Evolutionary conservation across 345 rosid species (phyloP).

Genomic region (Populus nigra): DNA sequence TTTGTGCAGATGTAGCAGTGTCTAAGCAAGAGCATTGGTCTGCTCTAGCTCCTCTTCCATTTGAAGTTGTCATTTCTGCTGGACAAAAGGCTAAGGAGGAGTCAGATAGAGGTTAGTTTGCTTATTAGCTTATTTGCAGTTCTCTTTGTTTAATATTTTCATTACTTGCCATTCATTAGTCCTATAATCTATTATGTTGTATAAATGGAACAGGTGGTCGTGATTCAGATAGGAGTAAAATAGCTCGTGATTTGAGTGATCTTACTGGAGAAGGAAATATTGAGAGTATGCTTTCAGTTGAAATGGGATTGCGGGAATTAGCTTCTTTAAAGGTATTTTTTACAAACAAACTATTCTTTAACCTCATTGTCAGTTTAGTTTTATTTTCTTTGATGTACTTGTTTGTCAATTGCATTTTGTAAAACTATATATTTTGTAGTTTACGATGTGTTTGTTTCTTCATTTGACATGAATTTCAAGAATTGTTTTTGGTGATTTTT

Average conservation of each 20-base stretch:
- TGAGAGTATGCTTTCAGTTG: conserved; percentile 96
- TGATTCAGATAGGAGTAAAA: conserved; percentile 52
- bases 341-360: neutral
- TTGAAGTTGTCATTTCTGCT: conserved; percentile 91
- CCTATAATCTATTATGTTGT: conserved; percentile 3
- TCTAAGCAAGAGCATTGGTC: conserved; percentile 91
- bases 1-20: conserved; percentile 79
- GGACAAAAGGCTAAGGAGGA: conserved; percentile 95
- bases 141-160: neutral
- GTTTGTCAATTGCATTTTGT: neutral
- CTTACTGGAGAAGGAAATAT: conserved; percentile 96
- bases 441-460: neutral
- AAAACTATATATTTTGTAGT: neutral
- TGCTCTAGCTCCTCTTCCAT: conserved; percentile 92
- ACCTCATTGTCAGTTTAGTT: conserved; percentile 2
- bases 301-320: conserved; percentile 93
- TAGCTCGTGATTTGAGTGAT: conserved; percentile 60
- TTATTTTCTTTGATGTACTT: conserved; percentile 7
- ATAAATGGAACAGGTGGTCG: conserved; percentile 46
- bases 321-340: conserved; percentile 76
- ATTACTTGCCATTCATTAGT: neutral
- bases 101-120: conserved; percentile 57
- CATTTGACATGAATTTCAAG: neutral
- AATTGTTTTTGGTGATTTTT: neutral
- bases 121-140: conserved; percentile 3